Conservation (phyloP, 805 yeast species). For the Cyberlindnera petersonii region DNA sequence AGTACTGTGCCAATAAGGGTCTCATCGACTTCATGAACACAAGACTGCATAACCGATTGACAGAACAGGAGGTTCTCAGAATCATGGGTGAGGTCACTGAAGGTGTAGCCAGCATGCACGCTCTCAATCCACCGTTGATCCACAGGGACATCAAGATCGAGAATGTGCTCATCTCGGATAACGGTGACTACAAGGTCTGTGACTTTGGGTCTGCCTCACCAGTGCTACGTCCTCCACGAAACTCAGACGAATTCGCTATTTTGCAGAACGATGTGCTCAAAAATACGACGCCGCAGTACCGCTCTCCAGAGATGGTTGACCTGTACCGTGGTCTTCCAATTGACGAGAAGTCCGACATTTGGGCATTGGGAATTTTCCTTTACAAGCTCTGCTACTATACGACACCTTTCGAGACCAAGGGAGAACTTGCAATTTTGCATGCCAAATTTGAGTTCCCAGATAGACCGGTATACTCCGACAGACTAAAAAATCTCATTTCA, state of each 20-base stretch:
- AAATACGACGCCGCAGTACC: slow-evolving; percentile 81
- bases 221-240: slow-evolving; percentile 57
- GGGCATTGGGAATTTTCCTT: slow-evolving; percentile 80
- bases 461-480: slow-evolving; percentile 53
- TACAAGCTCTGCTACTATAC: slow-evolving; percentile 78
- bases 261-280: slow-evolving; percentile 68
- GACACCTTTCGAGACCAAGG: slow-evolving; percentile 72
- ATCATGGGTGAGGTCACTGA: slow-evolving; percentile 68
- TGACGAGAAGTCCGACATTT: slow-evolving; percentile 78
- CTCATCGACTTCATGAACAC: slow-evolving; percentile 78
- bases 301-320: slow-evolving; percentile 84
- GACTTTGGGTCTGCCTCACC: slow-evolving; percentile 82
- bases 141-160: slow-evolving; percentile 84
- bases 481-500: slow-evolving; percentile 60
- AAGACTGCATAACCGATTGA: slow-evolving; percentile 58
- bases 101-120: slow-evolving; percentile 78
- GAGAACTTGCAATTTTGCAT: slow-evolving; percentile 60
- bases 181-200: slow-evolving; percentile 62
- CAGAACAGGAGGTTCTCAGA: slow-evolving; percentile 61
- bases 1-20: slow-evolving; percentile 70
- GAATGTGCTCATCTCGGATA: slow-evolving; percentile 61
- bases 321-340: slow-evolving; percentile 63
- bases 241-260: slow-evolving; percentile 52
- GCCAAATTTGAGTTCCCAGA: slow-evolving; percentile 51
- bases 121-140: slow-evolving; percentile 62